Percentiles rank a stretch among this genome's conserved stretches.
Conservation (phyloP, 202 grass and related monocot genomes). For the Sporobolus alterniflorus region DNA sequence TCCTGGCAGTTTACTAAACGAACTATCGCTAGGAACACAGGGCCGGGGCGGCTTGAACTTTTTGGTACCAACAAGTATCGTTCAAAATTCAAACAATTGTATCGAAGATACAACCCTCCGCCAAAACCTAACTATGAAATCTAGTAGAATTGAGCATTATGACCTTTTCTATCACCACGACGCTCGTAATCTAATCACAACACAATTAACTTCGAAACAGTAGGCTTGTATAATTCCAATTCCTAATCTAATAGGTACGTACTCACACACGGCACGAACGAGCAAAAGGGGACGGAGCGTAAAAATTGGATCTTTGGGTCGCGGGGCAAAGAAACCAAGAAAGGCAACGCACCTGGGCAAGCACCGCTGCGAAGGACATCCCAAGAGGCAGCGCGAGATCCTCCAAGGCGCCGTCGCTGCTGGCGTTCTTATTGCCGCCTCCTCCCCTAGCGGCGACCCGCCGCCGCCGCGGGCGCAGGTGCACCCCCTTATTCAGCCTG, state of each 20-base stretch:
- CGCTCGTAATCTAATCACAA: not conserved
- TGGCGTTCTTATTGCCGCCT: conserved; percentile 9
- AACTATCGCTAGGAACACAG: not conserved
- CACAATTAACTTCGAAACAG: not conserved
- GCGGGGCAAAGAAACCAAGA: conserved; percentile 6
- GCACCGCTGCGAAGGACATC: conserved; percentile 90
- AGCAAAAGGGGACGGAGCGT: too few species aligned
- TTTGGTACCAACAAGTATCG: not conserved
- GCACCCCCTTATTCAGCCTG: conserved; percentile 39
- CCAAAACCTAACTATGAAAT: not conserved
- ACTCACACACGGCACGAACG: not conserved
- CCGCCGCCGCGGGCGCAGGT: conserved; percentile 24
- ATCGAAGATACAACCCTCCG: not conserved
- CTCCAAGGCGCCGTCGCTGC: conserved; percentile 20
- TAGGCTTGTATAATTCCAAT: not conserved
- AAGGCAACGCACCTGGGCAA: conserved; percentile 59
- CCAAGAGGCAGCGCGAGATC: conserved; percentile 84
- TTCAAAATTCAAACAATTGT: not conserved
- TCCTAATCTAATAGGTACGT: not conserved
- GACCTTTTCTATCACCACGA: not conserved
- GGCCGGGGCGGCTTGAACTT: not conserved
- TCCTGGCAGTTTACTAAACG: not conserved
- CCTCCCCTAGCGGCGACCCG: conserved; percentile 14
- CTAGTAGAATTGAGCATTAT: not conserved
- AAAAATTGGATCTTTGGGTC: conserved; percentile 34